These are phyloP conservation scores for Colletotrichum lentis DNA, from an alignment of 2,329 filamentous ascomycete genomes.

Conservation along the genomic window DNA sequence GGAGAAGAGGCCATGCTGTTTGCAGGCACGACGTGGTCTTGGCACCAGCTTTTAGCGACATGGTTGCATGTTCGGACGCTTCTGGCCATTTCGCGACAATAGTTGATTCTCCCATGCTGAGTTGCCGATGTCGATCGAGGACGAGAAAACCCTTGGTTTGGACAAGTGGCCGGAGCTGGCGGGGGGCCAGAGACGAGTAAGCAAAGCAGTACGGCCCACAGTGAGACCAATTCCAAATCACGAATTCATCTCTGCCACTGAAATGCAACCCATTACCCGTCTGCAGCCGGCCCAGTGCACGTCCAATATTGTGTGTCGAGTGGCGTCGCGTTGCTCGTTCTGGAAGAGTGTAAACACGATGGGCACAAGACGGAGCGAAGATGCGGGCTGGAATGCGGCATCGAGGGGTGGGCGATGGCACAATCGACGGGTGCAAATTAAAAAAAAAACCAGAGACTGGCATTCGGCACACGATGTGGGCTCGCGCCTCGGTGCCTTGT, in stretches of 20 bases:
- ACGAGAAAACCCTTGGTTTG: background rate
- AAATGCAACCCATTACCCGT: slow-evolving; percentile 13
- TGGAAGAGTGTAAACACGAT: slow-evolving; percentile 25
- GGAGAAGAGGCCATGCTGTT: background rate
- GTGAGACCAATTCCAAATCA: slow-evolving; percentile 20
- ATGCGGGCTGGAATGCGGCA: slow-evolving; percentile 19
- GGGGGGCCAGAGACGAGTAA: background rate
- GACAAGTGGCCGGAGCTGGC: background rate
- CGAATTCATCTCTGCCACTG: slow-evolving; percentile 9
- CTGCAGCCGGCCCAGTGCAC: background rate
- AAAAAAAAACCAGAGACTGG: slow-evolving; percentile 18
- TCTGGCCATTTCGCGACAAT: background rate
- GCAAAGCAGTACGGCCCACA: background rate
- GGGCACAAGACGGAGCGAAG: slow-evolving; percentile 1
- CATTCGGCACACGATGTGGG: slow-evolving; percentile 16
- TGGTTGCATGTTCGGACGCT: background rate
- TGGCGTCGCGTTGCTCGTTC: slow-evolving; percentile 9
- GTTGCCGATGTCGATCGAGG: background rate
- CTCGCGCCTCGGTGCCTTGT: slow-evolving; percentile 18
- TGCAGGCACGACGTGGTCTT: background rate
- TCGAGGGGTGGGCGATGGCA: slow-evolving; percentile 21
- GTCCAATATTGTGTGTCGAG: background rate
- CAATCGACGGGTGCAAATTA: slow-evolving; percentile 30
- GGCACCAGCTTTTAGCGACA: background rate
- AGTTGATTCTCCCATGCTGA: background rate